Base-by-base conservation (phyloP, 306 rosid species). In the Citrullus amarus region DNA sequence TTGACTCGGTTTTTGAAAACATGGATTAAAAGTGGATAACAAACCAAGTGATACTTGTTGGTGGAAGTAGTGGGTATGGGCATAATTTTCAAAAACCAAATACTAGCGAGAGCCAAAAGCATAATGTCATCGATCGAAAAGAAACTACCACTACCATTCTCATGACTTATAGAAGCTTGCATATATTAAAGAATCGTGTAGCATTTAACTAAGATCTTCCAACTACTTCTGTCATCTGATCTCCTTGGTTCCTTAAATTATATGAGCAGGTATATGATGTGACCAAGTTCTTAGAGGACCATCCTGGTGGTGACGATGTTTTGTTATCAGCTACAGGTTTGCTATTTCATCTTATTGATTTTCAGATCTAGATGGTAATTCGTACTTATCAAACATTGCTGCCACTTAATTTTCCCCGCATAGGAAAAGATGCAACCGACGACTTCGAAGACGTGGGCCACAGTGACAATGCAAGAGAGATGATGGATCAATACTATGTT, bases 361-460 rank as follows among this genome's bases (percentile, higher is more conserved):
- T 59, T 62, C 68, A 43, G 53, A 72, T 4, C 65, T 69, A 61
- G 2, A 51, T 14, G 25, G 44, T 59, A 34, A 46, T 28, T 36
- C 2, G 9, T 46, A 18, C 70, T 34, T 34, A 9, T 34, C 12
- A 8, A 63, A 63, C 0, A 25, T 0, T 63, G 12, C 20, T 15
- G 6, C 34, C 28, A 17, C 72, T 65, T 7, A 15, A 18, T 18
- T 4, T 17, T 38, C 50, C 16, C 38, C 6, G 6, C 36, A 15
- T 80, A 88, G 91, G 91, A 59, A 88, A 88, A 77, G 91, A 88
- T 60, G 91, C 89, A 80, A 88, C 91, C 6, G 91, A 88, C 77
- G 91, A 88, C 82, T 88, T 88, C 20, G 91, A 88, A 83, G 91
- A 88, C 20, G 89, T 86, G 78, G 91, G 91, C 77, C 91, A 88